phyloP scores from a whole-genome alignment of 2,329 filamentous ascomycete genomes.

The Alternaria brassicae region DNA sequence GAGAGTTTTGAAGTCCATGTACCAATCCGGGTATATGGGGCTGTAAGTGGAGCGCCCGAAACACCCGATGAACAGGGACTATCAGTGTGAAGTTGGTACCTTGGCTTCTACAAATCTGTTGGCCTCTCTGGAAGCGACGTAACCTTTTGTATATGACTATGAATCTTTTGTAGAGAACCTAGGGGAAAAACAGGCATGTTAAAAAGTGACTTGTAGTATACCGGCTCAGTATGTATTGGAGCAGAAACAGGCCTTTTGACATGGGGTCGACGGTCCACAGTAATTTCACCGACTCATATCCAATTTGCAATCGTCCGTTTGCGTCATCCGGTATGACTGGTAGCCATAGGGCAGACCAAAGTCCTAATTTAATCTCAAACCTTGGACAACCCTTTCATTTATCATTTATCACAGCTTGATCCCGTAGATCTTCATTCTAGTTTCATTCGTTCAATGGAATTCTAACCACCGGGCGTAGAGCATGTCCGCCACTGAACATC shows the following conservation, averaged over 20 bases:
- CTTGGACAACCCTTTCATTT: no score
- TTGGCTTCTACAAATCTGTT: not conserved
- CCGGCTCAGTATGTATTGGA: conserved; percentile 3
- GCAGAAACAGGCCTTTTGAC: not conserved
- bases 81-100: conserved; percentile 32
- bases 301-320: not conserved
- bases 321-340: not conserved
- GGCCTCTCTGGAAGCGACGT: not conserved
- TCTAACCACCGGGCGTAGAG: no score
- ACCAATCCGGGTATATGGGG: conserved; percentile 79
- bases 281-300: not conserved
- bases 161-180: not conserved
- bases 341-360: no score
- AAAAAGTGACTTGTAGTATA: conserved; percentile 4
- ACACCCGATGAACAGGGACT: conserved; percentile 42
- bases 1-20: conserved; percentile 92
- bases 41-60: conserved; percentile 54
- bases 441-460: no score
- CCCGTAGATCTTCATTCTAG: no score
- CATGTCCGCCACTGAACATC: no score
- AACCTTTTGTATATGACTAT: conserved; percentile 1
- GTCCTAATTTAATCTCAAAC: not conserved
- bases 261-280: not conserved
- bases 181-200: not conserved
- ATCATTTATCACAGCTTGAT: no score